Evolutionary conservation across 2,329 filamentous ascomycete genomes (phyloP).

Genomic region (Seiridium unicorne): DNA sequence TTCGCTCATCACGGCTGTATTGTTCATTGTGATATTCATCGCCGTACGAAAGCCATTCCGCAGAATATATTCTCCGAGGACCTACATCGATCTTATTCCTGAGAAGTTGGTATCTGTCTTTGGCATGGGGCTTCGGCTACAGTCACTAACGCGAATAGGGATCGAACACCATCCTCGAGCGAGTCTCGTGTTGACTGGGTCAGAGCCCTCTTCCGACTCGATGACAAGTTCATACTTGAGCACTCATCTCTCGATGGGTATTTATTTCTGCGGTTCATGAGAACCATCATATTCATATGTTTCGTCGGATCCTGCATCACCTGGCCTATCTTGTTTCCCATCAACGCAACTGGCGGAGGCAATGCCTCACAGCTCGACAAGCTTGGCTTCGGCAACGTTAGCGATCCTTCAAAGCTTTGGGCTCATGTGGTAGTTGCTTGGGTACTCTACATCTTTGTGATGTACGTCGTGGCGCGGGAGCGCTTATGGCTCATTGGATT

Average conservation of each 20-base stretch:
- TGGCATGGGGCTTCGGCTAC: not conserved
- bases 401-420: slow-evolving; percentile 66
- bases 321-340: slow-evolving; percentile 80
- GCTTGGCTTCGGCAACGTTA: slow-evolving; percentile 52
- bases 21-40: slow-evolving; percentile 14
- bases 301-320: slow-evolving; percentile 78
- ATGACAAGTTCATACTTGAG: slow-evolving; percentile 77
- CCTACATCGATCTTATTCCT: slow-evolving; percentile 17
- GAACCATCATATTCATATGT: slow-evolving; percentile 73
- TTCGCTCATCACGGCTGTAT: slow-evolving; percentile 13
- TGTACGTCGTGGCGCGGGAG: slow-evolving; percentile 87
- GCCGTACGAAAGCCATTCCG: slow-evolving; percentile 15
- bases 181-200: slow-evolving; percentile 45
- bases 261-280: slow-evolving; percentile 82
- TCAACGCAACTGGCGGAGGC: slow-evolving; percentile 79
- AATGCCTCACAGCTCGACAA: slow-evolving; percentile 64
- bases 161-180: slow-evolving; percentile 11
- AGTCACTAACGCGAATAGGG: slow-evolving; percentile 15
- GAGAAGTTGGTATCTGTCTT: slow-evolving; percentile 12
- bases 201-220: slow-evolving; percentile 57
- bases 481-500: slow-evolving; percentile 91
- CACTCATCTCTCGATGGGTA: slow-evolving; percentile 89
- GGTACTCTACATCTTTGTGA: slow-evolving; percentile 82
- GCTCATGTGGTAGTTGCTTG: slow-evolving; percentile 81
- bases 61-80: slow-evolving; percentile 17